phyloP scores from a whole-genome alignment of 306 rosid species.

The Amphicarpaea edgeworthii region DNA sequence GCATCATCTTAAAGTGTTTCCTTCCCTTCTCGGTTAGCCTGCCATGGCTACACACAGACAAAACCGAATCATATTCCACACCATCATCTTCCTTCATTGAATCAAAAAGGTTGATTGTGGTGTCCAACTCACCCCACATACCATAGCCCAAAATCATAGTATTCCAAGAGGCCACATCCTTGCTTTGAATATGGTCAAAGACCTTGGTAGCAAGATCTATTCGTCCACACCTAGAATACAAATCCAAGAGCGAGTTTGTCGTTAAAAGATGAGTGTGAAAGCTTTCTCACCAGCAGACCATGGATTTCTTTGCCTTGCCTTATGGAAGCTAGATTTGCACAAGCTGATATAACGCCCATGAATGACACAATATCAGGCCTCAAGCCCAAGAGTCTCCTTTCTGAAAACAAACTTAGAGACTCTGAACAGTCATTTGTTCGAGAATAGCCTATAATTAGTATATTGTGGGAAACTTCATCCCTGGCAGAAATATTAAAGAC shows the following conservation, averaged over 20 bases:
- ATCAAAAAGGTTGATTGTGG: constrained; percentile 75
- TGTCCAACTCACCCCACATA: constrained; percentile 79
- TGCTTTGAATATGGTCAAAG: constrained; percentile 65
- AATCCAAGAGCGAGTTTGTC: constrained; percentile 80
- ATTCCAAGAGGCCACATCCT: constrained; percentile 92
- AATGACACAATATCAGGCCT: constrained; percentile 73
- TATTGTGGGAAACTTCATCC: constrained; percentile 81
- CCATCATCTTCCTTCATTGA: constrained; percentile 67
- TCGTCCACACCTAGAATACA: constrained; percentile 85
- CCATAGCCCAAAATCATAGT: constrained; percentile 94
- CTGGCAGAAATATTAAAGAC: constrained; percentile 68
- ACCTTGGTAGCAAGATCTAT: constrained; percentile 74
- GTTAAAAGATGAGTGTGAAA: constrained; percentile 67
- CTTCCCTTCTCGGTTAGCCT: constrained; percentile 77
- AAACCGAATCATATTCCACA: constrained; percentile 74
- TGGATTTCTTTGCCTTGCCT: constrained; percentile 89
- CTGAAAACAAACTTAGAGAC: constrained; percentile 73
- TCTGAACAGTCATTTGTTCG: constrained; percentile 64
- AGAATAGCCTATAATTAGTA: constrained; percentile 77
- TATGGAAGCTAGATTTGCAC: constrained; percentile 75
- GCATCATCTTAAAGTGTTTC: constrained; percentile 69
- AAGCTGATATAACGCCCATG: constrained; percentile 83
- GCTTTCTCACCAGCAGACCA: constrained; percentile 64
- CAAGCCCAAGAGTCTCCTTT: constrained; percentile 70
- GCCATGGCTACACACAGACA: constrained; percentile 92